Evolutionary conservation across 208 protist species (phyloP).

Genomic region (Leishmania tarentolae): DNA sequence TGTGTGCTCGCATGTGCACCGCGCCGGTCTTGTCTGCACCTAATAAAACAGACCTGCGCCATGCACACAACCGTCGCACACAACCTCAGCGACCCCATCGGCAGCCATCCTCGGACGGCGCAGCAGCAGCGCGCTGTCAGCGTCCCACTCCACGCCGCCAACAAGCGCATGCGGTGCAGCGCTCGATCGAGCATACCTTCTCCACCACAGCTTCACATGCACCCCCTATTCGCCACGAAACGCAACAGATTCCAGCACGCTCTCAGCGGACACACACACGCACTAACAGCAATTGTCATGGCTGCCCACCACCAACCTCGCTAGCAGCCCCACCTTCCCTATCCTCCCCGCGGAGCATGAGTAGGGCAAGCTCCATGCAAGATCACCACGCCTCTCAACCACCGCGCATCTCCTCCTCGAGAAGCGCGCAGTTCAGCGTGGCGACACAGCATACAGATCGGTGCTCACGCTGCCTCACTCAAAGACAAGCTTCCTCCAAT

Average conservation of each 20-base stretch:
- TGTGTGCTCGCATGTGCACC: conserved; percentile 52
- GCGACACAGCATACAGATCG: conserved; percentile 39
- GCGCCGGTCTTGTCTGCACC: conserved; percentile 12
- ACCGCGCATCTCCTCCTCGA: conserved; percentile 24
- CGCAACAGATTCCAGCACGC: conserved; percentile 32
- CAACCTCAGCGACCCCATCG: conserved; percentile 7
- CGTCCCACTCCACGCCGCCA: conserved; percentile 71
- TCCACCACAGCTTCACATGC: conserved; percentile 55
- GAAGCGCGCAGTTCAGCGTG: conserved; percentile 34
- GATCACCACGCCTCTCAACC: conserved; percentile 30
- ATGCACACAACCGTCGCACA: conserved; percentile 42
- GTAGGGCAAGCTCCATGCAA: conserved; percentile 28
- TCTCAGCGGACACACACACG: conserved; percentile 17
- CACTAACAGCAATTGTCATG: too few relatives aligned
- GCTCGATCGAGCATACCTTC: conserved; percentile 50
- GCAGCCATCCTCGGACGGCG: conserved; percentile 5
- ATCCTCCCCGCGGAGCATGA: conserved; percentile 7
- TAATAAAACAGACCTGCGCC: conserved; percentile 69
- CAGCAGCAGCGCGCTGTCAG: conserved; percentile 16
- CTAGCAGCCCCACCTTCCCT: neutral
- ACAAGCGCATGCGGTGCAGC: conserved; percentile 36
- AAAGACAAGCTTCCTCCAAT: conserved; percentile 29
- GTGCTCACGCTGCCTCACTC: conserved; percentile 25
- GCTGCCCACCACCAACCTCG: neutral
- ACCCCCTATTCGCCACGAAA: conserved; percentile 35